These are phyloP conservation scores for Globisporangium canariense DNA, from an alignment of 352 stramenopile genomes.

Conservation along the genomic window DNA sequence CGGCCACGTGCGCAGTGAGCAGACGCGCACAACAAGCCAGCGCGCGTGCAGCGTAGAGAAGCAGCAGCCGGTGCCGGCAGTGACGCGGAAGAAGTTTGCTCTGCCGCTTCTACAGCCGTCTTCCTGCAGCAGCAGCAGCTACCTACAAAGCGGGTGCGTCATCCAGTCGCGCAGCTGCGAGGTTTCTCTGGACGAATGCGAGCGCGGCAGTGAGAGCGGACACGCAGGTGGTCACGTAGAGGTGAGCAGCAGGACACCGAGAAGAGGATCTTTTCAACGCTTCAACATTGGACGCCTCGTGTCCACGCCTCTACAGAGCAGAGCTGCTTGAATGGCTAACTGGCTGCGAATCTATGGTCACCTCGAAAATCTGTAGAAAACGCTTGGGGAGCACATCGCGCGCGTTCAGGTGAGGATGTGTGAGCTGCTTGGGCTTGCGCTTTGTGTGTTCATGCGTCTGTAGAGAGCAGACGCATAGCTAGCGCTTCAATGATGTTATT, in stretches of 20 bases:
- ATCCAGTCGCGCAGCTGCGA: neutral
- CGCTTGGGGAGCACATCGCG: constrained; percentile 14
- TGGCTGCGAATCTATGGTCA: neutral
- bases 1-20: neutral
- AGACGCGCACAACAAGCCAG: neutral
- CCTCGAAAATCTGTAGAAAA: neutral
- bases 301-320: neutral
- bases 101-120: constrained; percentile 4
- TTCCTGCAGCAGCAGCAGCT: neutral
- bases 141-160: neutral
- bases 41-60: neutral
- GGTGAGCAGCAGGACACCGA: neutral
- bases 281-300: neutral
- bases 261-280: neutral
- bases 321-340: neutral
- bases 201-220: neutral
- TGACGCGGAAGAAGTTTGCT: constrained; percentile 7
- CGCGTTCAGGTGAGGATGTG: constrained; percentile 10
- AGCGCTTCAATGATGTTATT: neutral
- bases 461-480: neutral
- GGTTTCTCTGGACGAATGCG: neutral
- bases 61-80: neutral
- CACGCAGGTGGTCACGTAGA: neutral
- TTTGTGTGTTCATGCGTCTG: neutral
- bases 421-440: neutral